These are phyloP conservation scores for Blastosporella zonata DNA, from an alignment of 1,284 basidiomycete genomes.

Conservation along the genomic window DNA sequence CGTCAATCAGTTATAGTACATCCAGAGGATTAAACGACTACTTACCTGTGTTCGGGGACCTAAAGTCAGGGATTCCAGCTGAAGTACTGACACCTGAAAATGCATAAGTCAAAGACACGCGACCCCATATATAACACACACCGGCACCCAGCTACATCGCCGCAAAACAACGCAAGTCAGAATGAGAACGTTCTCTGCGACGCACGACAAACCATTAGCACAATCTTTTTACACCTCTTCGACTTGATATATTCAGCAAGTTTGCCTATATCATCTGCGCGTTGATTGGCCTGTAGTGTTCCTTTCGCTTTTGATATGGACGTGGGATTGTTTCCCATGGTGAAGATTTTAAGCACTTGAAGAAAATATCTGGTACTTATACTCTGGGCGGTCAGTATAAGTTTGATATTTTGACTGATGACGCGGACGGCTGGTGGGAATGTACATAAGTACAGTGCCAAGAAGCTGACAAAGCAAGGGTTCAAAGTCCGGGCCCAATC, in stretches of 20 bases:
- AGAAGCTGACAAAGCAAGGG: too few species aligned
- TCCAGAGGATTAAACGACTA: background rate
- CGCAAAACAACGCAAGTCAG: background rate
- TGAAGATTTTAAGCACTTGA: background rate
- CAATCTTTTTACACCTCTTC: slow-evolving; percentile 59
- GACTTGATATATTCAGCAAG: slow-evolving; percentile 70
- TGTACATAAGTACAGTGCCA: too few species aligned
- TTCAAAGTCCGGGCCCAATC: too few species aligned
- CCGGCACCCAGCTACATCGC: slow-evolving; percentile 56
- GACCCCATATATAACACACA: slow-evolving; percentile 26
- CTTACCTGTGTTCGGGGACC: slow-evolving; percentile 72
- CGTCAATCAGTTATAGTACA: background rate
- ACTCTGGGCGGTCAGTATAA: too few species aligned
- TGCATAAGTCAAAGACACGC: slow-evolving; percentile 9
- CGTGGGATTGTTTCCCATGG: slow-evolving; percentile 8
- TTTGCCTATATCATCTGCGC: slow-evolving; percentile 27
- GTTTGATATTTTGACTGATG: too few species aligned
- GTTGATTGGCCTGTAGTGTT: slow-evolving; percentile 4
- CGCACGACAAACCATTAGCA: slow-evolving; percentile 61
- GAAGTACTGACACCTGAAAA: slow-evolving; percentile 68
- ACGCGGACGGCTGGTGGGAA: too few species aligned
- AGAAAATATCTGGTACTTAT: too few species aligned
- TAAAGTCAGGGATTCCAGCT: slow-evolving; percentile 79
- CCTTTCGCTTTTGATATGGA: background rate
- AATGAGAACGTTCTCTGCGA: background rate